Evolutionary conservation across 805 yeast genomes (phyloP).

Genomic region (Blastobotrys peoriensis): DNA sequence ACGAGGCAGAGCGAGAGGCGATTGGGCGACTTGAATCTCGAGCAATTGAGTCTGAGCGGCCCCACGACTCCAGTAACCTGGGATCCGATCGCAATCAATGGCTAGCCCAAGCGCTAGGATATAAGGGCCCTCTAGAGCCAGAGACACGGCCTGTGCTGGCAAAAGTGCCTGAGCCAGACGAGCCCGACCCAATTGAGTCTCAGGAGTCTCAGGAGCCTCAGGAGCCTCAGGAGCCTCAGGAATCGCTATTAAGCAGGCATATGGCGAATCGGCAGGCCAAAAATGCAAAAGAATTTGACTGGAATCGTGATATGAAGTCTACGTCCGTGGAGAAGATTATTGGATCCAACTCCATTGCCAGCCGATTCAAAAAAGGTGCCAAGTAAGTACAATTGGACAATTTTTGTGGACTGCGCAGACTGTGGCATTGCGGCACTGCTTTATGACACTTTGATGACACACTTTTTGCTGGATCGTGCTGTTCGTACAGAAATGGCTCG

Average conservation of each 20-base stretch:
- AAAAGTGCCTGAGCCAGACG: constrained; percentile 1
- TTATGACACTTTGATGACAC: too few relatives aligned
- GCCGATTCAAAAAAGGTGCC: neutral
- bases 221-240: neutral
- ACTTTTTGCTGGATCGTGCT: too few relatives aligned
- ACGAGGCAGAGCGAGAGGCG: constrained; percentile 15
- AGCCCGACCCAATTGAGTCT: neutral
- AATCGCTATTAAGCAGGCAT: constrained; percentile 11
- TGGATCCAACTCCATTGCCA: neutral
- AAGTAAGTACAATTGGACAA: too few relatives aligned
- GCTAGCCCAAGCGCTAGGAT: constrained; percentile 10
- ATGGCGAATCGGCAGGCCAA: constrained; percentile 6
- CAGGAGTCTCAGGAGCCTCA: neutral
- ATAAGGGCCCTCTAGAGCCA: neutral
- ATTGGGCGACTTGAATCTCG: constrained; percentile 11
- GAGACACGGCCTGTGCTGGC: neutral
- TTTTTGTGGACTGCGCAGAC: too few relatives aligned
- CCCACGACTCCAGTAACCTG: neutral
- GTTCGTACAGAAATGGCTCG: too few relatives aligned
- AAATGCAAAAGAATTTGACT: constrained; percentile 6
- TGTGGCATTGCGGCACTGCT: too few relatives aligned
- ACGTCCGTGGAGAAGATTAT: neutral
- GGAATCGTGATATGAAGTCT: constrained; percentile 8
- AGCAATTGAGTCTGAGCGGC: constrained; percentile 2
- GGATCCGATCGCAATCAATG: constrained; percentile 16